Percentiles rank a stretch among this genome's conserved stretches.
phyloP scores from a whole-genome alignment of 148 eudicot genomes.

The Rhododendron vialii region DNA sequence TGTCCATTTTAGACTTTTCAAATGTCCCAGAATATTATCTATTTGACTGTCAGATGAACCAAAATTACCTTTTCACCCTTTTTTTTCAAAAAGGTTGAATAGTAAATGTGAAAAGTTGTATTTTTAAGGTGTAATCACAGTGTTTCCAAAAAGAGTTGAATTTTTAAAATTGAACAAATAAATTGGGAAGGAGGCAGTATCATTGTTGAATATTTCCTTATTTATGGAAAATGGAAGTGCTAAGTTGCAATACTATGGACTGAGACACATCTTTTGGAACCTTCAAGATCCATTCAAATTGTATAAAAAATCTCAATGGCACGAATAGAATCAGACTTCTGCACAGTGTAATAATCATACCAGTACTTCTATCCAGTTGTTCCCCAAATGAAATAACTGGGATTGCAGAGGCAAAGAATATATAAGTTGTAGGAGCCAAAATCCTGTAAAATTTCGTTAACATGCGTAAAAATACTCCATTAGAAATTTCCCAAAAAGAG shows the following conservation, averaged over 20 bases:
- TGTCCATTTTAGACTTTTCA: neutral
- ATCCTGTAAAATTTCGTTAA: slow-evolving; percentile 40
- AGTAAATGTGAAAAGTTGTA: no score
- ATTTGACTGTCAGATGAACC: no score
- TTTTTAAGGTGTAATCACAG: no score
- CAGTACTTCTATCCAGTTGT: slow-evolving; percentile 83
- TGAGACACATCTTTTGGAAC: neutral
- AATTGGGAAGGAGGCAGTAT: neutral
- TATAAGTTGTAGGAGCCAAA: slow-evolving; percentile 93
- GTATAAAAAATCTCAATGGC: neutral
- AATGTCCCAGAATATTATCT: no score
- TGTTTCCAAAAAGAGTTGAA: no score
- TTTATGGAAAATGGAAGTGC: neutral
- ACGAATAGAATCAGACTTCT: neutral
- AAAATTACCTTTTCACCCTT: no score
- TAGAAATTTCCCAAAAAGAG: slow-evolving; percentile 33
- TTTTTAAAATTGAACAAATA: no score
- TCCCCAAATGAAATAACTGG: slow-evolving; percentile 99
- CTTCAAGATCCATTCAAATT: neutral
- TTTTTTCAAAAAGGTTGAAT: no score
- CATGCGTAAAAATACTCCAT: slow-evolving; percentile 33
- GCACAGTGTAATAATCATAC: slow-evolving; percentile 1
- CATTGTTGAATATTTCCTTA: neutral
- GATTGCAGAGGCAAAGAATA: slow-evolving; percentile 98
- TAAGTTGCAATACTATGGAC: neutral